Base-by-base conservation (phyloP, 805 yeast genomes). In the Pichia californica region DNA sequence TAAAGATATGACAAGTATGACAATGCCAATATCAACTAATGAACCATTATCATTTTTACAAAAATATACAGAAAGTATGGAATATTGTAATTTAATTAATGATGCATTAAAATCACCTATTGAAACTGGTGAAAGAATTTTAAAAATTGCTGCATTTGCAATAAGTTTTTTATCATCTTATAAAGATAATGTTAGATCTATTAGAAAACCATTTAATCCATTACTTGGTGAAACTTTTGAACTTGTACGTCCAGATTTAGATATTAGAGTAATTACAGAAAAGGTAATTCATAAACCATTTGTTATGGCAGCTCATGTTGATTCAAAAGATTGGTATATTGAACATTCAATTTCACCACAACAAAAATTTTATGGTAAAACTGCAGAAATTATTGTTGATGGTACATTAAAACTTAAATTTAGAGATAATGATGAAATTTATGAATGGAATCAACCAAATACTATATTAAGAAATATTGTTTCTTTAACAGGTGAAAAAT, bases 331-430 rank as follows among this genome's bases (percentile, higher is more conserved):
- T 20, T 93, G 98, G 98, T 58, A 66, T 5, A 61, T 73, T n/a
- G 69, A 71, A 31, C 81, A 77, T 50, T 69, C 77, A n/a, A 73
- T 84, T 3, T 66, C 78, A 21, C 95, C 96, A 0, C 74, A 75
- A 19, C 96, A 89, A 55, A 88, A 88, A 60, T 86, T 87, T 55
- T 91, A 97, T 95, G 97, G 98, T 39, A 93, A 91, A 64, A 81
- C 89, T 23, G 79, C 86, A 7, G 98, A 93, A 59, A 67, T 93
- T 45, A 74, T 76, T 37, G 86, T 87, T 51, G 77, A 74, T 35
- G 99, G 99, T 31, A 68, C 69, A 13, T 67, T 83, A 4, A 73
- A 71, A 36, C 67, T 93, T 31, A 68, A 70, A 2, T 67, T 81
- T 36, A 21, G 34, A 21, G 54, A 67, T 2, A 71, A 81, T 0